Evolutionary conservation across 352 stramenopile genomes (phyloP).

Genomic region (Globisporangium spinosum): DNA sequence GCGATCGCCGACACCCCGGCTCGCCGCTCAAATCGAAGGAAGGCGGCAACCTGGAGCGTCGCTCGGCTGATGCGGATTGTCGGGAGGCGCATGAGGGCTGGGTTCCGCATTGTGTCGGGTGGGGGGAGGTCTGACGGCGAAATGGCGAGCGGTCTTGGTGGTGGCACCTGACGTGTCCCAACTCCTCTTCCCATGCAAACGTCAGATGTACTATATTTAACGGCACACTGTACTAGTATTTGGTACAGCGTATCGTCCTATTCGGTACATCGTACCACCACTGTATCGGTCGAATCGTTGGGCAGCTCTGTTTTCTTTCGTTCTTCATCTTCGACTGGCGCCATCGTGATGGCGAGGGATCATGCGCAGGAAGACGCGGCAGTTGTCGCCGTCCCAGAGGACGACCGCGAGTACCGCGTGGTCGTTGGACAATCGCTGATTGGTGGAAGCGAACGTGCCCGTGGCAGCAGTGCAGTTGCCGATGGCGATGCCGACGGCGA

Average conservation of each 20-base stretch:
- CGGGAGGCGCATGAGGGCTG: too few relatives aligned
- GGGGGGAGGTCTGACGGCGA: too few relatives aligned
- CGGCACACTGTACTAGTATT: neutral
- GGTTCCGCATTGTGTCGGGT: too few relatives aligned
- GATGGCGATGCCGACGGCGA: neutral
- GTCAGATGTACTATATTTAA: neutral
- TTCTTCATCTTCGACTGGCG: neutral
- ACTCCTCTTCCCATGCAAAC: neutral
- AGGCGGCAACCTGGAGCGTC: too few relatives aligned
- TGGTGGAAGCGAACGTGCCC: neutral
- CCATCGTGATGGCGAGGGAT: neutral
- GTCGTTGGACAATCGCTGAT: conserved; percentile 44
- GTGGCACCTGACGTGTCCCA: neutral
- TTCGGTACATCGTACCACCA: neutral
- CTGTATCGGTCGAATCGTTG: conserved; percentile 5
- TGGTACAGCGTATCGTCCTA: neutral
- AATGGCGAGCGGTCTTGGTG: too few relatives aligned
- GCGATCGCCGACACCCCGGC: too few relatives aligned
- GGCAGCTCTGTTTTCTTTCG: neutral
- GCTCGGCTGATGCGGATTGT: too few relatives aligned
- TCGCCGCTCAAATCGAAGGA: too few relatives aligned
- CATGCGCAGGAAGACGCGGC: neutral
- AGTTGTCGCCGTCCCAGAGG: conserved; percentile 22
- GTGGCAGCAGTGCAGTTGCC: too few relatives aligned
- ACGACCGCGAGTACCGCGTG: conserved; percentile 58